Evolutionary conservation across 257 asterid genomes (phyloP), one percentile per base, ranked within the genome.

Genomic region (Penstemon barbatus): DNA sequence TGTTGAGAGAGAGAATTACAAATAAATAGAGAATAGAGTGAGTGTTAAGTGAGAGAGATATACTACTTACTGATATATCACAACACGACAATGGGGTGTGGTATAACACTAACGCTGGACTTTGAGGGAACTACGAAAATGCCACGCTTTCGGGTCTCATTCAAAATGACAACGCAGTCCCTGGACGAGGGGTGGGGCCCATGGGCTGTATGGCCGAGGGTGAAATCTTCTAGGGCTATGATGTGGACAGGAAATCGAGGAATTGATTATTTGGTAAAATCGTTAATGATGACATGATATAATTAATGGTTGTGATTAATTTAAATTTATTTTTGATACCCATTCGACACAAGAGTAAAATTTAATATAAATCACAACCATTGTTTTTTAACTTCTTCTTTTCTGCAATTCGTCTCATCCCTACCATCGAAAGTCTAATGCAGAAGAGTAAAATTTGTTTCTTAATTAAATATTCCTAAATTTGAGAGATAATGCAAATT

Each of bases 121-220:
- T 70, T 51, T 8, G 0, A 36, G 0, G 15, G 63, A 75, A 60
- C 43, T 67, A 49, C 82, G 60, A 12, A 63, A 63, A 51, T 74
- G 73, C 82, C 80, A 74, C 48, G 6, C 44, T 1, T 8, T 8
- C 7, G 33, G 57, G 73, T 53, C 70, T 45, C 25, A 11, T 60
- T 1, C 2, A 74, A 76, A 76, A 72, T 80, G 79, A 76, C 84
- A 57, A 76, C 63, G 70, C 77, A 63, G 75, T 60, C 81, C 79
- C 77, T 70, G 19, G 51, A 61, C 13, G 19, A 38, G 10, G 41
- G 63, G 33, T 38, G n/a, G 25, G 45, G 4, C 63, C 33, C 33
- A 25, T 25, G 33, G 33, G 33, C 33, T 25, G 33, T 25, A 25
- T 25, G 33, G 33, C 33, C 33, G 33, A 25, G 33, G 33, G 33